Evolutionary conservation across 1,139 yeast species (phyloP).

Genomic region (Protomyces inundatus): DNA sequence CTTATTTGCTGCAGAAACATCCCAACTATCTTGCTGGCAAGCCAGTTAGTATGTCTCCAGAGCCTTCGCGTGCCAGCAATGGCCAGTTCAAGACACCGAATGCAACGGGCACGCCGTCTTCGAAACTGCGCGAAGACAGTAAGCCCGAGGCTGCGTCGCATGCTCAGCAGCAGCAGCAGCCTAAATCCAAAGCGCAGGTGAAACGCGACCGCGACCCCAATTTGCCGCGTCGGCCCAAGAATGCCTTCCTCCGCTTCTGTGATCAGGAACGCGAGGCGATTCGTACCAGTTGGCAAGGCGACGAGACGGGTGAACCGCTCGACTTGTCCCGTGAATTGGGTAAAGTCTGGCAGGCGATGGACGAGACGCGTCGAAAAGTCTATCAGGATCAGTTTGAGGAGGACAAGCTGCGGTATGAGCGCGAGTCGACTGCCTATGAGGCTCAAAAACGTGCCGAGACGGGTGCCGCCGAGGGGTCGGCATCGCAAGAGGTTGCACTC

Average conservation of each 20-base stretch:
- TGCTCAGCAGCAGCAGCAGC: constrained; percentile 73
- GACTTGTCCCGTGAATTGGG: constrained; percentile 75
- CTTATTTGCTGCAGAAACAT: constrained; percentile 8
- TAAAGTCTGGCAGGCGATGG: constrained; percentile 77
- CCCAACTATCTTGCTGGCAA: not conserved
- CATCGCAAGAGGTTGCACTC: not conserved
- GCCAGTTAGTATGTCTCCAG: not conserved
- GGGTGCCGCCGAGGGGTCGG: not conserved
- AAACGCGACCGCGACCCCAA: constrained; percentile 27
- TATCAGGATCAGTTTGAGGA: constrained; percentile 72
- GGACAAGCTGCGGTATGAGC: constrained; percentile 68
- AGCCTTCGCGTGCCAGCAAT: not conserved
- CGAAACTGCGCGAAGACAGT: not conserved
- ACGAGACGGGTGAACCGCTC: constrained; percentile 46
- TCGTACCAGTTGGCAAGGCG: constrained; percentile 44
- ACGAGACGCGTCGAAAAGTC: constrained; percentile 65
- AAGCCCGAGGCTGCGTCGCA: constrained; percentile 41
- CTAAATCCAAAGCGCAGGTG: constrained; percentile 77
- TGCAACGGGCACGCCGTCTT: not conserved
- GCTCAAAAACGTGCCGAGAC: constrained; percentile 32
- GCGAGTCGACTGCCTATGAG: constrained; percentile 65
- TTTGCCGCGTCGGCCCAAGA: constrained; percentile 25
- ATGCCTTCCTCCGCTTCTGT: constrained; percentile 48
- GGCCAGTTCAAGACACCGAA: not conserved
- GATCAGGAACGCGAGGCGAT: constrained; percentile 76